Percentiles rank a stretch among this genome's conserved stretches.
Conservation (phyloP, 2,329 filamentous ascomycete species). For the Phoma sp. region DNA sequence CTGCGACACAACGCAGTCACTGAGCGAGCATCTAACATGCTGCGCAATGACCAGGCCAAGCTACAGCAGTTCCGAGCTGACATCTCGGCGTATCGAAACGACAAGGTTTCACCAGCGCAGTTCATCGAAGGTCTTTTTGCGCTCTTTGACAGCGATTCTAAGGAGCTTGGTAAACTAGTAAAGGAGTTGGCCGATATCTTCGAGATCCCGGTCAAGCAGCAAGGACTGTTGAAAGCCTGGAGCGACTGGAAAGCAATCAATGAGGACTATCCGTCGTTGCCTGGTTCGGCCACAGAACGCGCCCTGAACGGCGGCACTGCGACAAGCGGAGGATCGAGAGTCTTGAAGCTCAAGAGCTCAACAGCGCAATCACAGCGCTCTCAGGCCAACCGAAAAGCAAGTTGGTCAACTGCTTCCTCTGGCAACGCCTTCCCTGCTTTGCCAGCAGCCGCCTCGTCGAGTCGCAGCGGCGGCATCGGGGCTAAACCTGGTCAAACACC, state of each 20-base stretch:
- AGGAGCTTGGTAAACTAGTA: slow-evolving; percentile 84
- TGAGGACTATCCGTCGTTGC: slow-evolving; percentile 90
- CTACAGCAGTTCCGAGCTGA: slow-evolving; percentile 77
- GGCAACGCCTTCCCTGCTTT: slow-evolving; percentile 43
- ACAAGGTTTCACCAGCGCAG: slow-evolving; percentile 71
- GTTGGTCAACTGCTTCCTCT: slow-evolving; percentile 59
- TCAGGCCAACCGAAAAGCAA: slow-evolving; percentile 61
- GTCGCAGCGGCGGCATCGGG: slow-evolving; percentile 33
- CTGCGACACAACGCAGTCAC: slow-evolving; percentile 84
- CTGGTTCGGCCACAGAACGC: slow-evolving; percentile 62
- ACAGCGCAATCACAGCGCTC: slow-evolving; percentile 71
- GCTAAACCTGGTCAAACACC: slow-evolving; percentile 46
- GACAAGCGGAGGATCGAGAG: slow-evolving; percentile 64
- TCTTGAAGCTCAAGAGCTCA: slow-evolving; percentile 72
- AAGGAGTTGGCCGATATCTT: slow-evolving; percentile 93
- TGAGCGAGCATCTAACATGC: slow-evolving; percentile 80
- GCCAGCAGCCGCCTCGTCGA: slow-evolving; percentile 29
- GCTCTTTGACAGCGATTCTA: slow-evolving; percentile 80
- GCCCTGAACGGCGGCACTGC: slow-evolving; percentile 44
- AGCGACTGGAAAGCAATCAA: slow-evolving; percentile 95
- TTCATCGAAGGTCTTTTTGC: slow-evolving; percentile 88
- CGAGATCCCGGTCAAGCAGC: slow-evolving; percentile 77
- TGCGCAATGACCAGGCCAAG: slow-evolving; percentile 78
- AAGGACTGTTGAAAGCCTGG: slow-evolving; percentile 80
- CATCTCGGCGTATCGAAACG: slow-evolving; percentile 78